Evolutionary conservation across 2,329 filamentous ascomycete genomes (phyloP).

Genomic region (Torrubiella hemipterigena): DNA sequence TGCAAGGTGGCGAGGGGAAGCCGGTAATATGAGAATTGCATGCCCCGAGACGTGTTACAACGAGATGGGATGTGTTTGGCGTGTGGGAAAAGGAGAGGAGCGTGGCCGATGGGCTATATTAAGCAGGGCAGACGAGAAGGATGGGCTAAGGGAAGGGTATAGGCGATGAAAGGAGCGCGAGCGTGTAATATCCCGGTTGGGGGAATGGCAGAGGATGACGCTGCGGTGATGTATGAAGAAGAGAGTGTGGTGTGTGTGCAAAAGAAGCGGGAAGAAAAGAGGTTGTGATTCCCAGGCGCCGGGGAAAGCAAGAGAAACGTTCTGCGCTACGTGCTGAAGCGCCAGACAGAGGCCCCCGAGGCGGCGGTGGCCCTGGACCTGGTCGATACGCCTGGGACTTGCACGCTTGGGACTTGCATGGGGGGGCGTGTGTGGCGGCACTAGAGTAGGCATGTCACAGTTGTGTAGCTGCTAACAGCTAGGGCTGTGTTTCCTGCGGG

Average conservation of each 20-base stretch:
- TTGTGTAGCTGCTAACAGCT: constrained; percentile 14
- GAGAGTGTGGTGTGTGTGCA: constrained; percentile 4
- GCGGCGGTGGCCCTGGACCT: constrained; percentile 22
- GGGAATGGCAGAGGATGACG: no score
- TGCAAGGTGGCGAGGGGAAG: constrained; percentile 20
- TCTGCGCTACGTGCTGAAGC: no score
- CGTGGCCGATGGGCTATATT: constrained; percentile 6
- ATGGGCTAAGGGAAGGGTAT: no score
- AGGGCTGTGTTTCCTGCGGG: constrained; percentile 1
- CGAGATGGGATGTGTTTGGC: neutral
- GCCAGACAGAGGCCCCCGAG: no score
- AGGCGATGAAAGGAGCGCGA: no score
- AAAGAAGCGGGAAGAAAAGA: constrained; percentile 6
- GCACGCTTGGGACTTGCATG: constrained; percentile 16
- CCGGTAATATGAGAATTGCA: constrained; percentile 14
- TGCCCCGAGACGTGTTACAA: constrained; percentile 12
- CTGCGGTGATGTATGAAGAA: constrained; percentile 3
- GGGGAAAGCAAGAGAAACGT: constrained; percentile 26
- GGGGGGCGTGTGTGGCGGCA: constrained; percentile 16
- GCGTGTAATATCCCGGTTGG: no score
- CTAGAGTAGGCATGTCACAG: constrained; percentile 15
- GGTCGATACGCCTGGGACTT: constrained; percentile 19
- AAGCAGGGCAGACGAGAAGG: constrained; percentile 6
- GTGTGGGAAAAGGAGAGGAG: constrained; percentile 9
- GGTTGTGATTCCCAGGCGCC: constrained; percentile 17